Base-by-base conservation (phyloP, 2,329 filamentous ascomycete genomes). In the Diaporthe longicolla region DNA sequence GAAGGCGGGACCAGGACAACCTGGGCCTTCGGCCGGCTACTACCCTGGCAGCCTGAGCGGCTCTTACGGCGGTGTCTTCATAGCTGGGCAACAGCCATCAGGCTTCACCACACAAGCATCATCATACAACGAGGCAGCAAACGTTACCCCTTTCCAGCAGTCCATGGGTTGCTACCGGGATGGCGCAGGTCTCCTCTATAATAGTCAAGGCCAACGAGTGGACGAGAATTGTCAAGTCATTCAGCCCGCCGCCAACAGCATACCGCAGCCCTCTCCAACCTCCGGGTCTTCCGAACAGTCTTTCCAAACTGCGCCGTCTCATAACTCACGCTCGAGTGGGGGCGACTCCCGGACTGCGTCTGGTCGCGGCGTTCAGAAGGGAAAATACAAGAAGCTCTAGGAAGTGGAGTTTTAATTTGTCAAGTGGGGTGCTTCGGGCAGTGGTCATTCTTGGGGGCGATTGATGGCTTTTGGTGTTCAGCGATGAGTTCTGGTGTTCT, bases 61-160 rank as follows among this genome's bases (percentile, higher is more conserved):
- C 7, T 48, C 17, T 17, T 43, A 43, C 40, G 40, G 40, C 40
- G 40, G 37, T 19, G 9, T 63, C 17, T 32, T n/a, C 59, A 65
- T 65, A 48, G 43, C 40, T 15, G 13, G 19, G 10, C 59, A 32
- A 11, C n/a, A 32, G 11, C 59, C 59, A n/a, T 29, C 17, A 5
- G 59, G 59, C 21, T 65, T 65, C 43, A 65, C 59, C 59, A 65
- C 59, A 19, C 59, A 48, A 19, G 24, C 9, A 7, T 65, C 59
- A 24, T 65, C 59, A 26, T 65, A 48, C 59, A 24, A 7, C 4
- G 24, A 65, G 15, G 43, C 24, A 43, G 48, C 19, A 4, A n/a
- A 48, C 4, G 26, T 32, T 10, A 65, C 40, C 2, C 43, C 40
- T 13, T 3, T 8, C 10, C 43, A 65, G 26, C 37, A 32, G 24